phyloP scores from a whole-genome alignment of 2,329 filamentous ascomycete genomes.

The Aspergillus phoenicis region DNA sequence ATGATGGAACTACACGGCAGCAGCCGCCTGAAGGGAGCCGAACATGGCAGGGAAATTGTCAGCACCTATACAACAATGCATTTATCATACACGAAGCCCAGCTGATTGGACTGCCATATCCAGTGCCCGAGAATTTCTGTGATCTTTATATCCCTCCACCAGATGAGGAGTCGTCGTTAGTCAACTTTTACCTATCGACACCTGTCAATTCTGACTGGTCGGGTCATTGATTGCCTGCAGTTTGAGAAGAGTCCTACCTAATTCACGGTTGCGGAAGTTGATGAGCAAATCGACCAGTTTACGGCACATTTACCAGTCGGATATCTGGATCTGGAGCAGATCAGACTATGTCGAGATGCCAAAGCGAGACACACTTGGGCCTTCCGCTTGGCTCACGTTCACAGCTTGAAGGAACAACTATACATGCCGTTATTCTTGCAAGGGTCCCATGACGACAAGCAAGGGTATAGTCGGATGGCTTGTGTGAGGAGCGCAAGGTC shows the following conservation, averaged over 20 bases:
- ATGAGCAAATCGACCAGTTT: neutral
- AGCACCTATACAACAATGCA: too few relatives aligned
- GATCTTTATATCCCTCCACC: too few relatives aligned
- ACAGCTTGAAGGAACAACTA: neutral
- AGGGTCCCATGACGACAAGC: neutral
- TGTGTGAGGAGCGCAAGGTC: neutral
- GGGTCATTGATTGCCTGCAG: neutral
- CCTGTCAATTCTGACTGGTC: neutral
- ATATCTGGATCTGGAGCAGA: neutral
- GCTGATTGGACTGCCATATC: too few relatives aligned
- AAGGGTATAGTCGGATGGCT: neutral
- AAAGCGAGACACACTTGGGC: neutral
- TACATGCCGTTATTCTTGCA: neutral
- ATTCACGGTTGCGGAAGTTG: neutral
- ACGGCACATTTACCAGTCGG: neutral
- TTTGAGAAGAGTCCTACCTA: neutral
- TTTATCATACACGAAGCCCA: too few relatives aligned
- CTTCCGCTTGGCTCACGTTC: neutral
- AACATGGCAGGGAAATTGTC: too few relatives aligned
- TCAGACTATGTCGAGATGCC: neutral
- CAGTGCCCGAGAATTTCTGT: too few relatives aligned
- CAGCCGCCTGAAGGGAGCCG: too few relatives aligned
- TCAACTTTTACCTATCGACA: neutral
- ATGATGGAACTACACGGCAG: too few relatives aligned
- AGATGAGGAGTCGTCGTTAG: neutral